Evolutionary conservation across 2,329 filamentous ascomycete species (phyloP), one percentile per base, ranked within the genome.

Genomic region (Cladophialophora yegresii): DNA sequence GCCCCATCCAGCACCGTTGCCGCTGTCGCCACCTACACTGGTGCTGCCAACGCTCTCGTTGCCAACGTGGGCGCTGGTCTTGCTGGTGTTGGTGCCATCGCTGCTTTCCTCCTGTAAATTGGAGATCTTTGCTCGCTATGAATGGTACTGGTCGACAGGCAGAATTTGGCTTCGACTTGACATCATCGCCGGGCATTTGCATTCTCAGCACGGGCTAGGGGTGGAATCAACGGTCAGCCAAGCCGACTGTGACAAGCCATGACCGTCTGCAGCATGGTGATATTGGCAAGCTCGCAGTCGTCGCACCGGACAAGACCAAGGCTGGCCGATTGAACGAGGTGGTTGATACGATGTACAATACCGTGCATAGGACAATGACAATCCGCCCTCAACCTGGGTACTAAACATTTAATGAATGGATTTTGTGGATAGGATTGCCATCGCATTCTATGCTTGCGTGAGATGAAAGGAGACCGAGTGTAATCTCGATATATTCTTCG

Each of bases 1-100:
- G 54, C 61, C 40, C 36, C 61, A 45, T 62, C 64, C 58, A 58
- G 61, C 55, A 47, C 60, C 56, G 45, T 47, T 40, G 49, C 67
- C 2, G 63, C 59, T 55, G 51, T 61, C 1, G 62, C 65, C 43
- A 60, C 59, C 36, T 71, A 67, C 69, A 71, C 70, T 61, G 70
- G 70, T 60, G 70, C 66, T 57, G 70, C 70, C 63, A 64, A 67
- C 67, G 61, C 67, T 57, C 67, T 70, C 54, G 68, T 64, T 61
- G 59, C 65, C 54, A 69, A 69, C 63, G 67, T 67, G 36, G 68
- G 65, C 53, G 70, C 68, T 68, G 70, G 67, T 68, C 65, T 71
- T 67, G 70, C 70, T 50, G 70, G 70, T 71, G 70, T 70, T 57
- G 70, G 68, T 63, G 70, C 68, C 66, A 64, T 71, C 51, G 70